phyloP scores from a whole-genome alignment of 2,329 filamentous ascomycete genomes.

The Apiospora marii region DNA sequence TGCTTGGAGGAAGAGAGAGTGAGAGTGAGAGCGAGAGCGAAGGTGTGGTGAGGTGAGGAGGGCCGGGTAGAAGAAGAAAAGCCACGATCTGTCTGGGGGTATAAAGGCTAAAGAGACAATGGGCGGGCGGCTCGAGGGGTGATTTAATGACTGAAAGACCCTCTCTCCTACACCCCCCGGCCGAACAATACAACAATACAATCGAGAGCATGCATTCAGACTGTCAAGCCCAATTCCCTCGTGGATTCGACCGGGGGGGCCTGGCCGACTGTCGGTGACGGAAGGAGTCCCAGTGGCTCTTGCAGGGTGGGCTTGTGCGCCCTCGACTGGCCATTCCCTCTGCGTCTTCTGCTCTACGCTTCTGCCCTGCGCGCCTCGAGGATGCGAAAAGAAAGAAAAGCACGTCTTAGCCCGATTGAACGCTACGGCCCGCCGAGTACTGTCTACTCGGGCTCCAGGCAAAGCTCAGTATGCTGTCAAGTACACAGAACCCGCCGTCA shows the following conservation, averaged over 20 bases:
- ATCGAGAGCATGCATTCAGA: neutral
- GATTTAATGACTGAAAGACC: conserved; percentile 13
- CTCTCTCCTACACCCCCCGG: neutral
- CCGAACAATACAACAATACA: too few relatives aligned
- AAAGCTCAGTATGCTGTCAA: neutral
- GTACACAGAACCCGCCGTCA: neutral
- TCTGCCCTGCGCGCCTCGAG: neutral
- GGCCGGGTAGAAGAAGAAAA: conserved; percentile 16
- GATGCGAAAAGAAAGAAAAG: neutral
- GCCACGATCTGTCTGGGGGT: conserved; percentile 19
- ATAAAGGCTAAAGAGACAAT: conserved; percentile 6
- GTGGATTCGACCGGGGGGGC: conserved; percentile 3
- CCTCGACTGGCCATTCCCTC: conserved; percentile 4
- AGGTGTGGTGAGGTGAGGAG: neutral
- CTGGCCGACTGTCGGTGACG: neutral
- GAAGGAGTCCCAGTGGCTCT: conserved; percentile 5
- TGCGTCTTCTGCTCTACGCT: neutral
- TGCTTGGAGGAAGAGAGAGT: neutral
- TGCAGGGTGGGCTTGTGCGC: neutral
- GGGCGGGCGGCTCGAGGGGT: conserved; percentile 11
- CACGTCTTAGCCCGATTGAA: neutral
- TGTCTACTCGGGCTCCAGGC: neutral
- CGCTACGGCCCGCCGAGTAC: neutral
- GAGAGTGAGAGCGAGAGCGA: neutral
- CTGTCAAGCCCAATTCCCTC: neutral